phyloP scores from a whole-genome alignment of 306 rosid genomes.

The Cucumis melo region DNA sequence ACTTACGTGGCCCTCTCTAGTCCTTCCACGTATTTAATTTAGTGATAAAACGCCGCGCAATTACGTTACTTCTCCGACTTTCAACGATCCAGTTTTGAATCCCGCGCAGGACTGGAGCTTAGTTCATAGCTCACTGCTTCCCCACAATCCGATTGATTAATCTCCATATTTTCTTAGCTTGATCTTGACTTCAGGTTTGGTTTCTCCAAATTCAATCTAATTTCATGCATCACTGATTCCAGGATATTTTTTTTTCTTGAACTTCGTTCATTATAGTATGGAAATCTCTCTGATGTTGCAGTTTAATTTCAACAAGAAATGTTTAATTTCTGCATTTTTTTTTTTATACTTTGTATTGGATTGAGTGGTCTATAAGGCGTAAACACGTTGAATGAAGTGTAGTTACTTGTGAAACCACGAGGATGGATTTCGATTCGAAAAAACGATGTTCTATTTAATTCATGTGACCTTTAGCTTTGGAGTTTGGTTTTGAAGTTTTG shows the following conservation, averaged over 20 bases:
- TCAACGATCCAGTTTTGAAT: not conserved
- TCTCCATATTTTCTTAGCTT: not conserved
- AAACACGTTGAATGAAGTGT: not conserved
- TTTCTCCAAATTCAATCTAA: not conserved
- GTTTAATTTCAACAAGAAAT: not conserved
- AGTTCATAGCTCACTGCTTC: not conserved
- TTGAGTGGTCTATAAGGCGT: not conserved
- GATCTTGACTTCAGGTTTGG: not conserved
- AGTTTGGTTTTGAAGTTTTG: not conserved
- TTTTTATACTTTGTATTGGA: not conserved
- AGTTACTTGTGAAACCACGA: not conserved
- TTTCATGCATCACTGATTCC: not conserved
- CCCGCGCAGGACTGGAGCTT: not conserved
- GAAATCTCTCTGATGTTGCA: not conserved
- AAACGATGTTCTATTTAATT: not conserved
- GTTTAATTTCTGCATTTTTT: not conserved
- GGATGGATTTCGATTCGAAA: not conserved
- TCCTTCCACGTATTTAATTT: not conserved
- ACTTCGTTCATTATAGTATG: not conserved
- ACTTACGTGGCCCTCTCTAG: not conserved
- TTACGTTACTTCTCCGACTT: not conserved
- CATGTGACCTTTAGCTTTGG: not conserved
- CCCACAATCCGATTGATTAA: not conserved
- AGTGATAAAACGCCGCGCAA: conserved; percentile 3
- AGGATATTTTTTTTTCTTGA: not conserved